Base-by-base conservation (phyloP, 306 rosid genomes). In the Cicer arietinum region DNA sequence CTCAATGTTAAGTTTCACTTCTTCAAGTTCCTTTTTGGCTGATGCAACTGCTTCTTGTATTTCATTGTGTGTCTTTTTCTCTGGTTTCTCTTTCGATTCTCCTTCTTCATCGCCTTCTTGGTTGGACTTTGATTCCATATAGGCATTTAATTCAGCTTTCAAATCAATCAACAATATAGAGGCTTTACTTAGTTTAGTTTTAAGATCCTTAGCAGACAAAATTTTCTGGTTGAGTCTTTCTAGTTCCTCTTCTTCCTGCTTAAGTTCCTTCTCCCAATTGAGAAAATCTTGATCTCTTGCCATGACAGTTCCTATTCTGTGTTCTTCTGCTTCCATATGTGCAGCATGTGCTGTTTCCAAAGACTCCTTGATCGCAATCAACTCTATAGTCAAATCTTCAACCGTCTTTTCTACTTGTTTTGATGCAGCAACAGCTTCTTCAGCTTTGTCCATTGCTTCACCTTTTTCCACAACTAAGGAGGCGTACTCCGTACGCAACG, bases 291-390 rank as follows among this genome's bases (percentile, higher is more conserved):
- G 96, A 81, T 95, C 98, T 83, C 85, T 84, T 71, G 96, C 99
- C 99, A 92, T 88, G 78, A 87, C 86, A 18, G 91, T 90, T 80
- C 96, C 98, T 16, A 95, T 89, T 82, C 97, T 86, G 13, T 88
- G 96, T 74, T 95, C 99, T 82, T 95, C 98, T 3, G 96, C 96
- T 83, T 95, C 99, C 86, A 95, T 71, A 79, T 95, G 98, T n/a
- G 93, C 84, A 39, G 98, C 87, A 82, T 92, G 99, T 16, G 99
- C 91, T 46, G 88, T 63, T 82, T 95, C 98, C 67, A 95, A 76
- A 0, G 90, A 81, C 76, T 95, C 99, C 82, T 95, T 95, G 17
- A 84, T 78, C 67, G 98, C 75, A 79, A 95, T 90, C 43, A 95
- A 86, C 77, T 95, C 98, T 74, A 95, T 92, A 3, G 97, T 92